Evolutionary conservation across 352 stramenopile species (phyloP), one percentile per base, ranked within the genome.

Genomic region (Globisporangium paroecandrum): DNA sequence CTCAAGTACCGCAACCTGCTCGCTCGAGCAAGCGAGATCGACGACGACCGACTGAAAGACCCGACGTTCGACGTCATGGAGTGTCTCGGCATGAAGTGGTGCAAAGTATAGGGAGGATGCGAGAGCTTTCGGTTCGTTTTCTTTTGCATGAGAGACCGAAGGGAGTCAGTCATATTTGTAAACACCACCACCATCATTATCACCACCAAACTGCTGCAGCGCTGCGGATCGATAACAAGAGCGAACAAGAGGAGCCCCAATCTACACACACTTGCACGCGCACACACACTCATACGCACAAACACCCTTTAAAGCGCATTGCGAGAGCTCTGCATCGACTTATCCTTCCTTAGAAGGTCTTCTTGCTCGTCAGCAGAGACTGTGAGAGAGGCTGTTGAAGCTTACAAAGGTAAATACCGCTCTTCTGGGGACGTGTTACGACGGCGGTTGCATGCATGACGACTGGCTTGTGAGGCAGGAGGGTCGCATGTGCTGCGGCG

Each of bases 1-100:
- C 64, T 81, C 56, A 75, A 76, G 64, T 78, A 77, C 60, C 75
- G 75, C 53, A 77, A 74, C 24, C 62, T 81, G 10, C 62, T 77
- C 2, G 60, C 64, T n/a, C 64, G 63, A n/a, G 64, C 70, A 53
- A 67, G 54, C 27, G 65, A 66, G 24, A 73, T 81, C 63, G 72
- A 78, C 65, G 72, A 74, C 20, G 59, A 61, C 36, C 61, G 55
- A 4, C 57, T 78, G 36, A 54, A 65, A 5, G 72, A 81, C 65
- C 75, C 75, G 38, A 75, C 58, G 54, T 78, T 81, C 53, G 75
- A 81, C 57, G 72, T 81, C 32, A 54, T 77, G 15, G 69, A 69
- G 58, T 76, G 71, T 24, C 63, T 68, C 41, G 63, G 63, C 29
- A 57, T 81, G 3, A 53, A 75, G 47, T 81, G 66, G 69, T 73